A percentile compares a stretch with the other conserved stretches of the same genome.
These are phyloP conservation scores for Boletellus emodensis DNA, from an alignment of 768 basidiomycete genomes.

Conservation along the genomic window DNA sequence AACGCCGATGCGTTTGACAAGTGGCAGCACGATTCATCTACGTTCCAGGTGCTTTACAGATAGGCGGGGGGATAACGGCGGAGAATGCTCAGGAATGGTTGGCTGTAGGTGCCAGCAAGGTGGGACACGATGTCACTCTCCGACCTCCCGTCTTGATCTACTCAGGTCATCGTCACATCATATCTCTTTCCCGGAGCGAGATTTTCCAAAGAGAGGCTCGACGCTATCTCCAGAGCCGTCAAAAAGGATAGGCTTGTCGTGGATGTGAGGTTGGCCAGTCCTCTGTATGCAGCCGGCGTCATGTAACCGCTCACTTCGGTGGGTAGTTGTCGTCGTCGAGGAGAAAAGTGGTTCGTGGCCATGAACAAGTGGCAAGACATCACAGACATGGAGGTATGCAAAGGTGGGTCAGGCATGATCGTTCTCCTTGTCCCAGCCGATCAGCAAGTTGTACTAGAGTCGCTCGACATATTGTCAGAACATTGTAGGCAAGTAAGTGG, in stretches of 20 bases:
- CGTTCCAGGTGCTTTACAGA: slow-evolving; percentile 67
- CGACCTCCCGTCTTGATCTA: slow-evolving; percentile 5
- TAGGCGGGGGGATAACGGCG: slow-evolving; percentile 89
- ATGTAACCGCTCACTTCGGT: neutral
- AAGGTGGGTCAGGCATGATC: slow-evolving; percentile 47
- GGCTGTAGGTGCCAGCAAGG: slow-evolving; percentile 87
- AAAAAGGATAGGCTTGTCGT: slow-evolving; percentile 89
- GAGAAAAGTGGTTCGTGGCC: slow-evolving; percentile 82
- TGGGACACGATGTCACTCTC: slow-evolving; percentile 22
- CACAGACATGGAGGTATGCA: slow-evolving; percentile 88
- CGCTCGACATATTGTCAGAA: slow-evolving; percentile 67
- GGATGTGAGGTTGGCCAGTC: slow-evolving; percentile 74
- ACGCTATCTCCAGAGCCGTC: slow-evolving; percentile 54
- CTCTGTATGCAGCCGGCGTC: neutral
- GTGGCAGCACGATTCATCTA: neutral
- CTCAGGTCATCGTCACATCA: slow-evolving; percentile 95
- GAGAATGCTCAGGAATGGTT: slow-evolving; percentile 83
- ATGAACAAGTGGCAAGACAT: slow-evolving; percentile 99
- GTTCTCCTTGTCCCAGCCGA: neutral
- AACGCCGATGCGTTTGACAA: slow-evolving; percentile 4
- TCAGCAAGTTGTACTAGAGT: slow-evolving; percentile 46
- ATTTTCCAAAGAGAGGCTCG: slow-evolving; percentile 73
- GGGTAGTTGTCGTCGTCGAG: slow-evolving; percentile 75
- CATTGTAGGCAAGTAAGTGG: slow-evolving; percentile 65
- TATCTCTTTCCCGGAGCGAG: slow-evolving; percentile 83